These are phyloP conservation scores for Mucor indicus DNA, from an alignment of 371 early-diverging fungal species.

Conservation along the genomic window DNA sequence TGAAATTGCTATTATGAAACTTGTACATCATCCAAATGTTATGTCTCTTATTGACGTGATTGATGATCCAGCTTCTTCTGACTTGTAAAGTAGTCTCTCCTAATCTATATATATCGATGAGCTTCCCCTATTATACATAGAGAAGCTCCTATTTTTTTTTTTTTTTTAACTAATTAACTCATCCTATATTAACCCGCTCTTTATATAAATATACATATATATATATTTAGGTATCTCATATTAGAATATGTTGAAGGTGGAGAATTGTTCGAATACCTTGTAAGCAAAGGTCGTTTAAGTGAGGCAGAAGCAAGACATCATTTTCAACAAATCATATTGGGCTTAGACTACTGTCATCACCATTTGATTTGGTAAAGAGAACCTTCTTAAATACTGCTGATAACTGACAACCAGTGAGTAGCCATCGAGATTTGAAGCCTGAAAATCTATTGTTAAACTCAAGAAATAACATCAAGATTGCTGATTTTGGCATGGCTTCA, in stretches of 20 bases:
- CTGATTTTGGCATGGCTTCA: slow-evolving; percentile 86
- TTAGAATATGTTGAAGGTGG: slow-evolving; percentile 52
- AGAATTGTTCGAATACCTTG: slow-evolving; percentile 49
- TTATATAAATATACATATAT: no score
- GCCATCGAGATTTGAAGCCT: slow-evolving; percentile 97
- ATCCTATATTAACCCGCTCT: no score
- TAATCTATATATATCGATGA: no score
- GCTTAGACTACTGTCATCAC: slow-evolving; percentile 91
- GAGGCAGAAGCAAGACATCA: slow-evolving; percentile 89
- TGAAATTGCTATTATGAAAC: slow-evolving; percentile 76
- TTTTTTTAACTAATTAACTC: no score
- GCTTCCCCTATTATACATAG: no score
- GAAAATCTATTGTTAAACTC: slow-evolving; percentile 90
- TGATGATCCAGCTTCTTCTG: slow-evolving; percentile 59
- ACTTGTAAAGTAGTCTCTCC: no score
- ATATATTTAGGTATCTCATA: slow-evolving; percentile 33
- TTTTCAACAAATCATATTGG: slow-evolving; percentile 94
- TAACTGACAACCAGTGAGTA: no score
- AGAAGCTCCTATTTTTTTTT: background rate
- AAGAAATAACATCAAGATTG: slow-evolving; percentile 77
- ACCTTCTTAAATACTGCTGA: no score
- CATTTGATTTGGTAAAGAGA: slow-evolving; percentile 51
- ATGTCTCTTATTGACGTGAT: slow-evolving; percentile 71
- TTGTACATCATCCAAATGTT: slow-evolving; percentile 68
- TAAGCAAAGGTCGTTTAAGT: slow-evolving; percentile 40